Percentiles rank a stretch among this genome's conserved stretches.
Evolutionary conservation across 2,329 filamentous ascomycete species (phyloP).

Genomic region (Rutstroemia sp.): DNA sequence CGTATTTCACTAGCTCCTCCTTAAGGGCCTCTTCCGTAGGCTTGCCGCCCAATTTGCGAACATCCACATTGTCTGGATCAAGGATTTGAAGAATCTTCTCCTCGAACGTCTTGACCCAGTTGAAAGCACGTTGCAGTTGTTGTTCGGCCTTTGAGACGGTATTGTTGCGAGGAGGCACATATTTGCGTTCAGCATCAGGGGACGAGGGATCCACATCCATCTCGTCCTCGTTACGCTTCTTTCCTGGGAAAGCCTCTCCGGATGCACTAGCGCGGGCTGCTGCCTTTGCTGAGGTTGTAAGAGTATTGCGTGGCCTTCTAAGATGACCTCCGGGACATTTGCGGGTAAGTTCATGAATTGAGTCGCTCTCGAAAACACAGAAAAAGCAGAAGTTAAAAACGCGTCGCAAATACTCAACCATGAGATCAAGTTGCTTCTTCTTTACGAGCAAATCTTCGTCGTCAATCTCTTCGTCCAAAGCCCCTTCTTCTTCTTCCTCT

Average conservation of each 20-base stretch:
- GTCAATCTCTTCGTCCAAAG: conserved; percentile 68
- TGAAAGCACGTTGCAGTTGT: conserved; percentile 89
- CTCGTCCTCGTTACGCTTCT: conserved; percentile 56
- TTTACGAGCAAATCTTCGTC: conserved; percentile 83
- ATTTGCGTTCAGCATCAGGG: conserved; percentile 66
- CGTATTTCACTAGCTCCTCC: conserved; percentile 77
- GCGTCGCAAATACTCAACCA: conserved; percentile 92
- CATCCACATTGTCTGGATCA: conserved; percentile 79
- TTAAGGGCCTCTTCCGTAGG: conserved; percentile 77
- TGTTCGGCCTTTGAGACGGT: conserved; percentile 73
- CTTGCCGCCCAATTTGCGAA: conserved; percentile 86
- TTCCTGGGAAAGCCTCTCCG: conserved; percentile 76
- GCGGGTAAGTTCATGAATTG: conserved; percentile 86
- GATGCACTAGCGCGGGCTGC: conserved; percentile 79
- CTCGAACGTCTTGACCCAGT: conserved; percentile 98
- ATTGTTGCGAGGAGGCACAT: conserved; percentile 40
- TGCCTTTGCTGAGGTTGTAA: conserved; percentile 74
- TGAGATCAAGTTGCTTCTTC: conserved; percentile 93
- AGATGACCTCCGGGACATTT: conserved; percentile 98
- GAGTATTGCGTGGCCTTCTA: conserved; percentile 77
- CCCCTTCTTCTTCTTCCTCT: conserved; percentile 60
- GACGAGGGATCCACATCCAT: conserved; percentile 54
- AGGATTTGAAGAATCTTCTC: conserved; percentile 92
- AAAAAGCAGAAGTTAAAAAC: conserved; percentile 99
- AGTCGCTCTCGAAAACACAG: conserved; percentile 97